phyloP scores from a whole-genome alignment of 1,139 yeast species.

The Debaryomycetaceae sp. region DNA sequence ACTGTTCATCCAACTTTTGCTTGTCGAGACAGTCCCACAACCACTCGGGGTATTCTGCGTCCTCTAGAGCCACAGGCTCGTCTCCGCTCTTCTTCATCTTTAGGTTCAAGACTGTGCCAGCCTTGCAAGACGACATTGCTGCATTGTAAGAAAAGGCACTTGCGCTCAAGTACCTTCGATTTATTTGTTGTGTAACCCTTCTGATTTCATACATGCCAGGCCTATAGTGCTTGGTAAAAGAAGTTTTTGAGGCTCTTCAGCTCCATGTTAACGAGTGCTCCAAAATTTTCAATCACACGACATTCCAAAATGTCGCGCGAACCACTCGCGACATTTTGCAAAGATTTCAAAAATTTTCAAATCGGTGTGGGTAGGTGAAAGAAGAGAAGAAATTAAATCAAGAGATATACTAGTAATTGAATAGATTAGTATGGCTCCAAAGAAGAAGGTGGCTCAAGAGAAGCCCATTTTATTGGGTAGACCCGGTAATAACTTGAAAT shows the following conservation, averaged over 20 bases:
- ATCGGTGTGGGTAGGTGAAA: not conserved
- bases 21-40: constrained; percentile 84
- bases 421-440: constrained; percentile 72
- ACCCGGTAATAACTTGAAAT: constrained; percentile 95
- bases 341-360: not conserved
- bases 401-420: not conserved
- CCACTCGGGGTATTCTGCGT: constrained; percentile 91
- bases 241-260: not conserved
- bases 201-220: not conserved
- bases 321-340: not conserved
- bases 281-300: not conserved
- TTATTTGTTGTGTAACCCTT: not conserved
- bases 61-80: constrained; percentile 89
- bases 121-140: constrained; percentile 47
- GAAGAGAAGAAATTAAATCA: not conserved
- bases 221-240: too few species aligned
- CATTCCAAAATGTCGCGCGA: not conserved
- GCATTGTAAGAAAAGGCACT: not conserved
- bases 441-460: constrained; percentile 80
- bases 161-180: not conserved
- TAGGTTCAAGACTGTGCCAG: constrained; percentile 79
- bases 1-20: constrained; percentile 48
- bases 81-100: constrained; percentile 75
- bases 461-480: constrained; percentile 91
- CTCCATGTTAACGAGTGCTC: not conserved